Evolutionary conservation across 805 yeast species (phyloP), one percentile per base, ranked within the genome.

Genomic region (Saccharomycopsis sp.): DNA sequence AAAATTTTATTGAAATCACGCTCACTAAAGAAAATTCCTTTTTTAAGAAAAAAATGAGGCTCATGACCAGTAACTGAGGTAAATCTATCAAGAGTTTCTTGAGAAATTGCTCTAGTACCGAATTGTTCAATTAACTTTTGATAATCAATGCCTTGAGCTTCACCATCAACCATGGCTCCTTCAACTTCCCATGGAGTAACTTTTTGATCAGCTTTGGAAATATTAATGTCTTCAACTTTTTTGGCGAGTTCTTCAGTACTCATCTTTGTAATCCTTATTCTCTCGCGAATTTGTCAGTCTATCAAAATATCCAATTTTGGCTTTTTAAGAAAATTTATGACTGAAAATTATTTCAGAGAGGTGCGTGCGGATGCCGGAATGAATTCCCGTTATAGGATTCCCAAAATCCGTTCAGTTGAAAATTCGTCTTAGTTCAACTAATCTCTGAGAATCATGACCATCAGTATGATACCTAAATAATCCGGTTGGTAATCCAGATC

Each of bases 141-240:
- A 58, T 92, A 92, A 64, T 92, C 95, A 51, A 92, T 88, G 21
- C 76, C 87, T 59, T 82, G 88, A n/a, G 82, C 74, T 52, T 79
- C 68, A 40, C 98, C 98, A 53, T 88, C 94, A 43, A 86, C 96
- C 35, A 89, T 94, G 2, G 96, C 97, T 44, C 97, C 98, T 61
- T 84, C 95, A 23, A 92, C 98, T 59, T 92, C 98, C 98, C 98
- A 92, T 36, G 98, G 98, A 1, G 98, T 92, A 45, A 82, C 69
- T 27, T 64, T 68, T 56, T 79, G 88, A 42, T 69, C 77, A 5
- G 31, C 20, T 8, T 15, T n/a, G 19, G 10, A 5, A 31, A 31
- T 37, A 14, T 33, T 30, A 17, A 39, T 20, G 18, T 33, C 17
- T 14, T 39, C 42, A 15, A 34, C 25, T 21, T 35, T 35, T 29